These are phyloP conservation scores for Hymenoscyphus fraxineus DNA, from an alignment of 2,329 filamentous ascomycete species.

Conservation along the genomic window DNA sequence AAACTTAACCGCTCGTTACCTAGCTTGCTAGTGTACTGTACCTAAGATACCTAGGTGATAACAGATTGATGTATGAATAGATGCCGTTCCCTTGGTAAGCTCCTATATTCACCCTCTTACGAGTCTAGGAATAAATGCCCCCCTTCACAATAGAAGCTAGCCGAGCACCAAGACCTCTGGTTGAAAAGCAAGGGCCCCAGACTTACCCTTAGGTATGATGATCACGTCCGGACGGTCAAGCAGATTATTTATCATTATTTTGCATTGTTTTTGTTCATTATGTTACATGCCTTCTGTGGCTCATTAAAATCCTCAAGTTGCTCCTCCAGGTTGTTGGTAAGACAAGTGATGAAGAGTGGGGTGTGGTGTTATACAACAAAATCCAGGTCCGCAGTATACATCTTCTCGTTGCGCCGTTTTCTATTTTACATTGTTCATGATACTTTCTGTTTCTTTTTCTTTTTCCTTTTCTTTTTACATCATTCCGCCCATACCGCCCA, in stretches of 20 bases:
- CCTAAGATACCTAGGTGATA: too few relatives aligned
- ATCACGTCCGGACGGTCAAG: not conserved
- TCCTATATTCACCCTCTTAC: too few relatives aligned
- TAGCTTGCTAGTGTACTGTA: not conserved
- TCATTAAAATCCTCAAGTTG: slow-evolving; percentile 28
- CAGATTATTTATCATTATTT: slow-evolving; percentile 15
- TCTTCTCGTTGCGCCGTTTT: slow-evolving; percentile 10
- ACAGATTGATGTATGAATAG: too few relatives aligned
- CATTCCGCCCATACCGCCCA: slow-evolving; percentile 35
- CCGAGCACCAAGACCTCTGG: too few relatives aligned
- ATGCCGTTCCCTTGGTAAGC: too few relatives aligned
- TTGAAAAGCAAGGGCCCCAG: too few relatives aligned
- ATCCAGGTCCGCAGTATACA: slow-evolving; percentile 6
- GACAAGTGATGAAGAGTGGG: slow-evolving; percentile 31
- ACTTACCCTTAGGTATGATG: not conserved
- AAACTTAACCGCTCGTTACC: not conserved
- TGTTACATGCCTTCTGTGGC: slow-evolving; percentile 26
- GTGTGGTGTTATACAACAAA: slow-evolving; percentile 32
- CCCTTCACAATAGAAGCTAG: too few relatives aligned
- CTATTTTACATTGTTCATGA: slow-evolving; percentile 29
- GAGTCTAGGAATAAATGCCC: too few relatives aligned
- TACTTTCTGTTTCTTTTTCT: slow-evolving; percentile 17
- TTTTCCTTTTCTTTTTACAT: slow-evolving; percentile 30
- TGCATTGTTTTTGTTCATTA: slow-evolving; percentile 30
- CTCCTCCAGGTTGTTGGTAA: slow-evolving; percentile 31